Evolutionary conservation across 805 yeast species (phyloP).

Genomic region (Spathaspora hagerdaliae): DNA sequence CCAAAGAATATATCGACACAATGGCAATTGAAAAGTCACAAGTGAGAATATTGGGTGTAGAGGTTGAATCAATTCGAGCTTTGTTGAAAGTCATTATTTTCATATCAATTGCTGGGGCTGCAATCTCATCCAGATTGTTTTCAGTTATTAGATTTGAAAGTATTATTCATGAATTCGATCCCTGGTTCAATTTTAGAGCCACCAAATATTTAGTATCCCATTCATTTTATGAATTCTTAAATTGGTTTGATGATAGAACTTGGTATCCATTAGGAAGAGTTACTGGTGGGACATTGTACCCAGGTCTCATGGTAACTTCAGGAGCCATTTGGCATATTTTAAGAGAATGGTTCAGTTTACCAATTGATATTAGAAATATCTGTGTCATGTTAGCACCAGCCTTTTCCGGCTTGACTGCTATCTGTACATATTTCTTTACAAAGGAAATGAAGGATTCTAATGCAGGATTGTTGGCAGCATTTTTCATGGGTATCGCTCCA

Average conservation of each 20-base stretch:
- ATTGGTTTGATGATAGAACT: slow-evolving; percentile 98
- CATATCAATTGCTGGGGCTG: slow-evolving; percentile 81
- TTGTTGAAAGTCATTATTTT: slow-evolving; percentile 66
- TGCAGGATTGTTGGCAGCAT: slow-evolving; percentile 89
- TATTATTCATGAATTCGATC: slow-evolving; percentile 96
- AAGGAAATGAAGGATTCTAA: slow-evolving; percentile 84
- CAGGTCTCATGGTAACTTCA: slow-evolving; percentile 98
- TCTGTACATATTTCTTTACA: slow-evolving; percentile 82
- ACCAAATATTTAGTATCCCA: slow-evolving; percentile 84
- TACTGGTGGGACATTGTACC: slow-evolving; percentile 97
- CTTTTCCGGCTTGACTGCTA: slow-evolving; percentile 88
- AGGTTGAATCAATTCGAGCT: slow-evolving; percentile 34
- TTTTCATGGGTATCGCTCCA: slow-evolving; percentile 96
- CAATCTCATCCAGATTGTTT: slow-evolving; percentile 85
- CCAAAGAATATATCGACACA: not conserved
- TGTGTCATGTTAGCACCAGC: slow-evolving; percentile 97
- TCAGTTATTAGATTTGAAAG: slow-evolving; percentile 96
- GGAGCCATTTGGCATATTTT: slow-evolving; percentile 80
- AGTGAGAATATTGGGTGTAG: slow-evolving; percentile 26
- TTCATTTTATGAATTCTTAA: slow-evolving; percentile 85
- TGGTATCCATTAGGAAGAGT: slow-evolving; percentile 99
- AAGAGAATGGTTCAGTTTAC: slow-evolving; percentile 59
- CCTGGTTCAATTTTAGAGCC: slow-evolving; percentile 95
- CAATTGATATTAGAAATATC: slow-evolving; percentile 90
- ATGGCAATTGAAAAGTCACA: slow-evolving; percentile 11